These are phyloP conservation scores for Apophysomyces trapeziformis DNA, from an alignment of 371 early-diverging fungal species.

Conservation along the genomic window DNA sequence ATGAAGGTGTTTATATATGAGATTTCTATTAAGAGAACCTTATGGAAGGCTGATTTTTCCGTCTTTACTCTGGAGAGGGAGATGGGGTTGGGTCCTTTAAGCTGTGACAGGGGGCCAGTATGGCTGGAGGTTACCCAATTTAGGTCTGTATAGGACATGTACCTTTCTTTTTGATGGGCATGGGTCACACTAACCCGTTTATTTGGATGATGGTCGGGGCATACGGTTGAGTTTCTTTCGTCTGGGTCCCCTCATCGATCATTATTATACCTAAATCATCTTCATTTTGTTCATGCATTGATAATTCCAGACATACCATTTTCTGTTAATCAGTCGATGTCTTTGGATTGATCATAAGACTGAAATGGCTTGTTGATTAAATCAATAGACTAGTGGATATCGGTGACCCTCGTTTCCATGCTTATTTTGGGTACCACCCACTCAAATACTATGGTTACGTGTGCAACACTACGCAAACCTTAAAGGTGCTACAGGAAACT, in stretches of 20 bases:
- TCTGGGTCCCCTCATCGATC: not conserved
- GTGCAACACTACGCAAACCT: conserved; percentile 4
- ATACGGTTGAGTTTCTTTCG: not conserved
- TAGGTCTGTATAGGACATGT: not conserved
- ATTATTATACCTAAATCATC: conserved; percentile 1
- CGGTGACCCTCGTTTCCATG: not conserved
- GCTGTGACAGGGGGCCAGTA: conserved; percentile 11
- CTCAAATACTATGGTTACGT: conserved; percentile 4
- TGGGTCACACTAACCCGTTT: conserved; percentile 5
- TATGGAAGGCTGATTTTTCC: not conserved
- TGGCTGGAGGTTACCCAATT: conserved; percentile 1
- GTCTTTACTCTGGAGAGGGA: not conserved
- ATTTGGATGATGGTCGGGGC: conserved; percentile 8
- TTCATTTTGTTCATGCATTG: not conserved
- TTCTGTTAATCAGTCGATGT: not conserved
- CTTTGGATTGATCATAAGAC: not conserved
- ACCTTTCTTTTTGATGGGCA: not conserved
- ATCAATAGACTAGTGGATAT: not conserved
- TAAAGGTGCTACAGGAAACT: conserved; percentile 1
- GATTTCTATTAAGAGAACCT: not conserved
- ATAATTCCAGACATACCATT: not conserved
- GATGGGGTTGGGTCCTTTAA: conserved; percentile 8
- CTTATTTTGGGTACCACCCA: conserved; percentile 10
- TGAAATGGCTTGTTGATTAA: not conserved
- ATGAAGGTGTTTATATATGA: not conserved